Evolutionary conservation across 495 filamentous ascomycete species (phyloP), one percentile per base, ranked within the genome.

Genomic region (Lasiosphaeris hirsuta): DNA sequence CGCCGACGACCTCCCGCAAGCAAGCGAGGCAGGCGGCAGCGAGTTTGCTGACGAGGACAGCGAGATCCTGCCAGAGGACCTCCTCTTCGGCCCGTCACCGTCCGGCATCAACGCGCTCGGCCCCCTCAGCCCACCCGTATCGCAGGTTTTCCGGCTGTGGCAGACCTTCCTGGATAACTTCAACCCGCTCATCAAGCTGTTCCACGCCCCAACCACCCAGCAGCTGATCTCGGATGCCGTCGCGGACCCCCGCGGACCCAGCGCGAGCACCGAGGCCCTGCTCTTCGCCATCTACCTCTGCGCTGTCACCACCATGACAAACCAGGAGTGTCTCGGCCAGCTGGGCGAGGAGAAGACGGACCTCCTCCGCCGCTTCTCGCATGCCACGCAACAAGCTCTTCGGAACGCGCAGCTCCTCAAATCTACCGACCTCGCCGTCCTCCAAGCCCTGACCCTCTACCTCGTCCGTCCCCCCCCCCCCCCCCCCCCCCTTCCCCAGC

Each of bases 111-210:
- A 30, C 23, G 23, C 23, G 23, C 23, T 41, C 2, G 11, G 38
- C 3, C 38, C 10, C 8, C 38, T 41, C 38, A 41, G 38, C 14
- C 38, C 43, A 15, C 17, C 43, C 17, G 19, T 46, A 15, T 18
- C 43, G 43, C 43, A n/a, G 43, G 8, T 46, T 10, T 19, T 46
- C 10, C 13, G 17, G 43, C 43, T 46, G n/a, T 46, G 43, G 43
- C 43, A 46, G 43, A 46, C 17, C 10, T 46, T 46, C 43, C 43
- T 46, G 4, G 43, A 46, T n/a, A 46, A 46, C 43, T 46, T 46
- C 43, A 46, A 46, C 43, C 43, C 43, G 43, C 43, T 46, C 17
- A 18, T 46, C 10, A 46, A 15, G 19, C 43, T 46, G 43, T 18
- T 46, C 9, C 43, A 46, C 15, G 43, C 43, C 43, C 43, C 43